A percentile compares a stretch with the other conserved stretches of the same genome.
Conservation (phyloP, 2,329 filamentous ascomycete species). For the Uncinocarpus reesii region DNA sequence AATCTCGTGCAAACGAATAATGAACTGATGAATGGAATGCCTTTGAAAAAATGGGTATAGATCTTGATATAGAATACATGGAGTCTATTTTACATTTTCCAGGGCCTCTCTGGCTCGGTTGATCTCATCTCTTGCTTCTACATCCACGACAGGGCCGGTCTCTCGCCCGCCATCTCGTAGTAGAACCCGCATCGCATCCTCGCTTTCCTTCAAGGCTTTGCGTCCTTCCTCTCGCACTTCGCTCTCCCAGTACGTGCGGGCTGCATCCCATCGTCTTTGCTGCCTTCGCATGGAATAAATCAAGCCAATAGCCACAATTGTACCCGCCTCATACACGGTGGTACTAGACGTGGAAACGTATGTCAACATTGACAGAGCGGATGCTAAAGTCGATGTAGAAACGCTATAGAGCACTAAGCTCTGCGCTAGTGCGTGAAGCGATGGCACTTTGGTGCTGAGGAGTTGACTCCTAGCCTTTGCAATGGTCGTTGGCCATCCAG, state of each 20-base stretch:
- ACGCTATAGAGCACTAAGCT: constrained; percentile 64
- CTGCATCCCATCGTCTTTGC: constrained; percentile 50
- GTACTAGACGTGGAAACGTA: constrained; percentile 45
- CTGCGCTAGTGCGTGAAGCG: constrained; percentile 62
- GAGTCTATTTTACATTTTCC: constrained; percentile 24
- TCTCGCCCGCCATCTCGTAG: constrained; percentile 38
- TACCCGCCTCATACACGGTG: constrained; percentile 48
- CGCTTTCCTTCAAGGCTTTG: constrained; percentile 44
- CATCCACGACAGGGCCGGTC: constrained; percentile 30
- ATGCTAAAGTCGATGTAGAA: constrained; percentile 57
- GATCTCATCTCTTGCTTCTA: constrained; percentile 37
- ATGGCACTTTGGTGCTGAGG: constrained; percentile 55
- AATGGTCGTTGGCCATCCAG: constrained; percentile 64
- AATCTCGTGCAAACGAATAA: constrained; percentile 2
- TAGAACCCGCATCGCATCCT: constrained; percentile 40
- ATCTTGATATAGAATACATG: constrained; percentile 7
- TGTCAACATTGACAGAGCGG: constrained; percentile 46
- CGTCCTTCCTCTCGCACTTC: constrained; percentile 49
- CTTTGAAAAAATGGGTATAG: not conserved
- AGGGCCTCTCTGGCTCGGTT: constrained; percentile 40
- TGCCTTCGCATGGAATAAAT: constrained; percentile 48
- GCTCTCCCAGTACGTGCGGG: constrained; percentile 43
- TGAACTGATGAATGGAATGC: not conserved
- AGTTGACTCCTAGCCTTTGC: constrained; percentile 58
- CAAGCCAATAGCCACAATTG: constrained; percentile 49